A percentile compares a stretch with the other conserved stretches of the same genome.
phyloP scores from a whole-genome alignment of 129 eudicot genomes.

The Flaveria ramosissima region DNA sequence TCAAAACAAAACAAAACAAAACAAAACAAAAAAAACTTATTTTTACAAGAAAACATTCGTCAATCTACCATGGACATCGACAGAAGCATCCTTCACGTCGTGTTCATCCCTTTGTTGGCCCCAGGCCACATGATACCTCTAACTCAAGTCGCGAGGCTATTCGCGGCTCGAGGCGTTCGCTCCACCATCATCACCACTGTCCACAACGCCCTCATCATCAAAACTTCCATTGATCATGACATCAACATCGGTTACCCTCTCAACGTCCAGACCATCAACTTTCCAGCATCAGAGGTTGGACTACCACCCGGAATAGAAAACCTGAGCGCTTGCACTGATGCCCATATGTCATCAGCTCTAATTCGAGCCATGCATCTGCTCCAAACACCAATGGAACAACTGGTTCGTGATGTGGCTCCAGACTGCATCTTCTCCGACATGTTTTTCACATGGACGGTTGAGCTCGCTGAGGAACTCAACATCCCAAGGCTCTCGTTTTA shows the following conservation, averaged over 20 bases:
- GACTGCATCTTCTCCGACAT: constrained; percentile 31
- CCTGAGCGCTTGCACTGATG: not conserved
- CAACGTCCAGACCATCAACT: constrained; percentile 21
- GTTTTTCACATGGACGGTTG: constrained; percentile 43
- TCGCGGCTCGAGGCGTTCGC: constrained; percentile 35
- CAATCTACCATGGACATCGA: constrained; percentile 4
- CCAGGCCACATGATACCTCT: constrained; percentile 45
- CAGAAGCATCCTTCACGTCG: constrained; percentile 27
- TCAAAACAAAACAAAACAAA: no score
- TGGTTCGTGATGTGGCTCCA: constrained; percentile 28
- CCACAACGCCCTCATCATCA: constrained; percentile 27
- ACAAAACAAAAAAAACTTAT: no score
- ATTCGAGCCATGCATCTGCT: constrained; percentile 24
- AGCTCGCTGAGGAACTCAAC: constrained; percentile 36
- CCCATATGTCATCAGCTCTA: not conserved
- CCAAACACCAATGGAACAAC: constrained; percentile 31
- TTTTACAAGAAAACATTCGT: no score
- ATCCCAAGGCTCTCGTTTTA: constrained; percentile 25
- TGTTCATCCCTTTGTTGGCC: constrained; percentile 39
- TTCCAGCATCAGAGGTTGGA: constrained; percentile 36
- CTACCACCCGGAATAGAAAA: constrained; percentile 42
- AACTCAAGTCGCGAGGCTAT: constrained; percentile 29
- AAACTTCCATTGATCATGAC: constrained; percentile 6
- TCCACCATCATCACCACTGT: constrained; percentile 46
- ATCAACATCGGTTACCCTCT: constrained; percentile 16